Percentiles rank a stretch among this genome's conserved stretches.
Evolutionary conservation across 2,329 filamentous ascomycete species (phyloP).

Genomic region (Grosmannia penicillata): DNA sequence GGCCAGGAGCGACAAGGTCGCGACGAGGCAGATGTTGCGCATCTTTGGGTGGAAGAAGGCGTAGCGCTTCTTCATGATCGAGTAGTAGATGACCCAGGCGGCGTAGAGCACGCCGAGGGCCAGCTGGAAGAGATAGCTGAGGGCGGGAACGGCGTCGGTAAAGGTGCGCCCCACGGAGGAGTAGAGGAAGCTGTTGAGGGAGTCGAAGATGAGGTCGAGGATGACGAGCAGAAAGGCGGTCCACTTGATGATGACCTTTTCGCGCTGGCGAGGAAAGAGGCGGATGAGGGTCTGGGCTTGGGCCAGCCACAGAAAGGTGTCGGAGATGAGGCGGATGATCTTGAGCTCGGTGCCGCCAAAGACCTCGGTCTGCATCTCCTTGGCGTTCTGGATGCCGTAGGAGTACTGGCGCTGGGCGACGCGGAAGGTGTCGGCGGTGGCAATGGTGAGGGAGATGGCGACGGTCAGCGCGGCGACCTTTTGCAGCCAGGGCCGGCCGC

Average conservation of each 20-base stretch:
- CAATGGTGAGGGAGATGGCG: conserved; percentile 79
- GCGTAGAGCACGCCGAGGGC: conserved; percentile 78
- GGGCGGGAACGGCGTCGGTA: conserved; percentile 75
- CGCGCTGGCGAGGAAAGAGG: conserved; percentile 86
- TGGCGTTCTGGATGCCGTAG: conserved; percentile 65
- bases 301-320: conserved; percentile 92
- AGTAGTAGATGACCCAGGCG: conserved; percentile 88
- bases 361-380: conserved; percentile 60
- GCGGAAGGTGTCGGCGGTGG: conserved; percentile 78
- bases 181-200: conserved; percentile 70
- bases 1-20: conserved; percentile 62
- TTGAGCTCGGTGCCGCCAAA: conserved; percentile 76
- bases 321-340: conserved; percentile 81
- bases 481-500: conserved; percentile 86
- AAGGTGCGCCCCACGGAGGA: conserved; percentile 46
- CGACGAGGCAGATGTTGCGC: conserved; percentile 75
- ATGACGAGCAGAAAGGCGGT: conserved; percentile 88
- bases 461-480: conserved; percentile 63
- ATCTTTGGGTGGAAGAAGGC: conserved; percentile 84
- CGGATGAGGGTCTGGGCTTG: conserved; percentile 95
- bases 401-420: conserved; percentile 73
- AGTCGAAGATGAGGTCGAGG: conserved; percentile 80
- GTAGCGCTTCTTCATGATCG: conserved; percentile 79
- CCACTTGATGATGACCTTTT: conserved; percentile 99
- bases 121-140: conserved; percentile 83